Evolutionary conservation across 2,329 filamentous ascomycete species (phyloP).

Genomic region (Exophiala aquamarina): DNA sequence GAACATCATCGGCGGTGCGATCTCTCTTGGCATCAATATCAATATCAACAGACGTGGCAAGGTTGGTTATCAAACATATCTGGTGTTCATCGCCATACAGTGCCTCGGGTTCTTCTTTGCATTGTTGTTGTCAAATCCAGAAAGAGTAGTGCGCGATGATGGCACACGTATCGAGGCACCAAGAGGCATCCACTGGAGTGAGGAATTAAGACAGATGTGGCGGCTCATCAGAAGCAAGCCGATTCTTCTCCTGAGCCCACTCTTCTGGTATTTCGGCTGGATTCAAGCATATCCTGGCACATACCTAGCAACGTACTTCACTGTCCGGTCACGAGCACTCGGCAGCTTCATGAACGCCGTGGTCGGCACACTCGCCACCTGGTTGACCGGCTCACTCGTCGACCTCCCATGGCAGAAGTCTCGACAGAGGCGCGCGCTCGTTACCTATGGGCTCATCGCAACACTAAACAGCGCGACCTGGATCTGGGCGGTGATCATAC

Average conservation of each 20-base stretch:
- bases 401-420: constrained; percentile 41
- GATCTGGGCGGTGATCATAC: constrained; percentile 50
- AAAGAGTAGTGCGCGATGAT: constrained; percentile 46
- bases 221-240: constrained; percentile 32
- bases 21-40: constrained; percentile 52
- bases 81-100: constrained; percentile 40
- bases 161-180: constrained; percentile 38
- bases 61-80: constrained; percentile 45
- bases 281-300: constrained; percentile 44
- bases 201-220: constrained; percentile 40
- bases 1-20: constrained; percentile 53
- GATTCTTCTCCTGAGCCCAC: constrained; percentile 39
- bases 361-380: constrained; percentile 41
- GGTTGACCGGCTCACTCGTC: constrained; percentile 38
- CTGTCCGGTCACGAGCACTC: constrained; percentile 42
- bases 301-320: constrained; percentile 46
- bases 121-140: constrained; percentile 45
- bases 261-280: constrained; percentile 36
- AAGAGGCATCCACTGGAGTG: constrained; percentile 31
- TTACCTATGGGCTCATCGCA: constrained; percentile 43
- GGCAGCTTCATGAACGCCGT: constrained; percentile 40
- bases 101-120: constrained; percentile 46
- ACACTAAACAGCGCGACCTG: constrained; percentile 45
- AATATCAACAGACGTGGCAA: constrained; percentile 45
- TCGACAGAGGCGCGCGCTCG: constrained; percentile 41